Conservation (phyloP, 768 basidiomycete species). For the Lactarius indigo region DNA sequence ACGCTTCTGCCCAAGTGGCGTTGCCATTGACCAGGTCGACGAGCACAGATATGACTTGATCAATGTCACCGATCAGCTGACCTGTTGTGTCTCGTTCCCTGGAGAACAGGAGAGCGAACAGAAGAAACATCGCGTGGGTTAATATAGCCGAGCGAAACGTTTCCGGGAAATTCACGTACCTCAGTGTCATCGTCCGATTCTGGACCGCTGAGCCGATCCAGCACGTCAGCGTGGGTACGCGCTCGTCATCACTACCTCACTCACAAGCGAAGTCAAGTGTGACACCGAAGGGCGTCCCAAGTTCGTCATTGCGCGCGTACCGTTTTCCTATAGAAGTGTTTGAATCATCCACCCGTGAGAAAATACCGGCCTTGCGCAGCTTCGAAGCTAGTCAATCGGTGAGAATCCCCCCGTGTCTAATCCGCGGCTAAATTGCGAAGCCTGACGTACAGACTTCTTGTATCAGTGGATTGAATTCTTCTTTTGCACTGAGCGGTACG, state of each 20-base stretch:
- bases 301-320: conserved; percentile 96
- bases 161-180: conserved; percentile 46
- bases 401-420: conserved; percentile 8
- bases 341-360: conserved; percentile 94
- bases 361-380: conserved; percentile 83
- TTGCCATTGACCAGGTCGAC: conserved; percentile 72
- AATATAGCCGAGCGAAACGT: conserved; percentile 8
- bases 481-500: conserved; percentile 85
- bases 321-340: conserved; percentile 94
- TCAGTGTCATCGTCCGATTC: conserved; percentile 91
- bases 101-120: conserved; percentile 10
- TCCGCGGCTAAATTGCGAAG: conserved; percentile 20
- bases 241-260: conserved; percentile 30
- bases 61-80: conserved; percentile 86
- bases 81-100: conserved; percentile 95
- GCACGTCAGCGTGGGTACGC: conserved; percentile 14
- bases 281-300: conserved; percentile 95
- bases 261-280: conserved; percentile 93
- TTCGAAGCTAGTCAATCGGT: conserved; percentile 60
- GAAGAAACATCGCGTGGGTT: conserved; percentile 10
- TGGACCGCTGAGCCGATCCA: conserved; percentile 59
- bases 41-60: conserved; percentile 82
- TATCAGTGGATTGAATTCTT: conserved; percentile 80
- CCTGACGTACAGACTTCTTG: conserved; percentile 77
- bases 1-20: conserved; percentile 76